Evolutionary conservation across 257 asterid genomes (phyloP).

Genomic region (Scutellaria minor): DNA sequence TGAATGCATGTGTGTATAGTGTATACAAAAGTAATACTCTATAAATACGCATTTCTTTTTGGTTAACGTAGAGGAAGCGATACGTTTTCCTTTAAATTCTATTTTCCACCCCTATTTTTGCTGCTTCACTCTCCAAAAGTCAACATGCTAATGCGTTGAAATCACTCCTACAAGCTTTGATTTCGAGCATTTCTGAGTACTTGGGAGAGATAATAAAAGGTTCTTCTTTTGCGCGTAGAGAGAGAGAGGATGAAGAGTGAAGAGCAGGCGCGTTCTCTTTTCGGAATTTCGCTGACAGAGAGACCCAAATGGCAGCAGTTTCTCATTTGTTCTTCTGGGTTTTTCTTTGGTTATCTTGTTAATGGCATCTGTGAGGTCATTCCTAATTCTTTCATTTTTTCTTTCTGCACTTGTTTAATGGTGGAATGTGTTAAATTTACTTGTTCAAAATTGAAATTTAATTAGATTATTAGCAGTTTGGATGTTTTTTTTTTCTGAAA

Average conservation of each 20-base stretch:
- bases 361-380: slow-evolving; percentile 91
- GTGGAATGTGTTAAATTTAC: neutral
- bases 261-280: slow-evolving; percentile 73
- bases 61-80: slow-evolving; percentile 51
- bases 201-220: neutral
- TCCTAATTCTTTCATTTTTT: neutral
- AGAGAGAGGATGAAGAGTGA: slow-evolving; percentile 65
- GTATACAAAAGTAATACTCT: neutral
- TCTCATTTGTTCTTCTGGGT: slow-evolving; percentile 83
- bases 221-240: neutral
- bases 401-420: slow-evolving; percentile 22
- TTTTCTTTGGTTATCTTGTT: slow-evolving; percentile 91
- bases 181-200: slow-evolving; percentile 31
- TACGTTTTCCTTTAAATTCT: slow-evolving; percentile 46
- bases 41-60: neutral
- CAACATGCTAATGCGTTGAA: slow-evolving; percentile 55
- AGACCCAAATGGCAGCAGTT: slow-evolving; percentile 92
- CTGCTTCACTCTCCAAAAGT: slow-evolving; percentile 39
- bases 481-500: neutral
- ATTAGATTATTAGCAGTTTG: slow-evolving; percentile 1
- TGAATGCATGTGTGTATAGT: slow-evolving; percentile 1
- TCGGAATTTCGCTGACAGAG: slow-evolving; percentile 74
- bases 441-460: neutral
- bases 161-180: slow-evolving; percentile 32
- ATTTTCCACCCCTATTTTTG: slow-evolving; percentile 25